These are phyloP conservation scores for Malassezia sympodialis DNA, from an alignment of 1,284 basidiomycete genomes.

Conservation along the genomic window DNA sequence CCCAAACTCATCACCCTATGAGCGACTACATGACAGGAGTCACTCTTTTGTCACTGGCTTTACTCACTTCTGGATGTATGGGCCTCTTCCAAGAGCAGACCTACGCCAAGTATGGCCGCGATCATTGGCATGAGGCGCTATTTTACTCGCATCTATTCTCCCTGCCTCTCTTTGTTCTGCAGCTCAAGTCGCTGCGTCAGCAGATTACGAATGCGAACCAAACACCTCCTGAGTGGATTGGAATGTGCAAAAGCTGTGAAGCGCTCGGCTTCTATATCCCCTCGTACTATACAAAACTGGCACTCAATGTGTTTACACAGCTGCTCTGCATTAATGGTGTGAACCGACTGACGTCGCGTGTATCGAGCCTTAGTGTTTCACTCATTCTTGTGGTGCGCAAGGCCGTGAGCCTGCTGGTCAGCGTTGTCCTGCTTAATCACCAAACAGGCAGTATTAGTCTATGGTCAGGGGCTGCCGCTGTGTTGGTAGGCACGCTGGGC, in stretches of 20 bases:
- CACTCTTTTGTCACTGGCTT: constrained; percentile 61
- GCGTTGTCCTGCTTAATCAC: constrained; percentile 53
- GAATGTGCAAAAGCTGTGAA: constrained; percentile 3
- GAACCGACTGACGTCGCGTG: constrained; percentile 64
- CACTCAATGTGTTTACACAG: constrained; percentile 68
- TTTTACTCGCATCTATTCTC: constrained; percentile 66
- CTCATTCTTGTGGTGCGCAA: constrained; percentile 81
- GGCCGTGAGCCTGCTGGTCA: constrained; percentile 70
- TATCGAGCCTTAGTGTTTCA: constrained; percentile 72
- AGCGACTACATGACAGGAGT: constrained; percentile 62
- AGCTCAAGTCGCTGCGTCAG: not conserved
- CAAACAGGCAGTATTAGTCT: constrained; percentile 19
- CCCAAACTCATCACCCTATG: constrained; percentile 21
- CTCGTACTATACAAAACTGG: constrained; percentile 58
- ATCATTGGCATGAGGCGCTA: constrained; percentile 77
- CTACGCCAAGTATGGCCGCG: constrained; percentile 58
- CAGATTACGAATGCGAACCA: constrained; percentile 26
- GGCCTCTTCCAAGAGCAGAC: constrained; percentile 79
- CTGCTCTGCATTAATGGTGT: constrained; percentile 82
- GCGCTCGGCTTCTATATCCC: constrained; percentile 53
- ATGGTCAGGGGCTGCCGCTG: constrained; percentile 51
- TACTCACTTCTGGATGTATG: constrained; percentile 70
- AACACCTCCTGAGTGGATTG: constrained; percentile 29
- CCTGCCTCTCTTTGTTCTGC: constrained; percentile 58
- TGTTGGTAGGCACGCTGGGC: constrained; percentile 62